phyloP scores from a whole-genome alignment of 805 yeast genomes.

The Yarrowia divulgata region DNA sequence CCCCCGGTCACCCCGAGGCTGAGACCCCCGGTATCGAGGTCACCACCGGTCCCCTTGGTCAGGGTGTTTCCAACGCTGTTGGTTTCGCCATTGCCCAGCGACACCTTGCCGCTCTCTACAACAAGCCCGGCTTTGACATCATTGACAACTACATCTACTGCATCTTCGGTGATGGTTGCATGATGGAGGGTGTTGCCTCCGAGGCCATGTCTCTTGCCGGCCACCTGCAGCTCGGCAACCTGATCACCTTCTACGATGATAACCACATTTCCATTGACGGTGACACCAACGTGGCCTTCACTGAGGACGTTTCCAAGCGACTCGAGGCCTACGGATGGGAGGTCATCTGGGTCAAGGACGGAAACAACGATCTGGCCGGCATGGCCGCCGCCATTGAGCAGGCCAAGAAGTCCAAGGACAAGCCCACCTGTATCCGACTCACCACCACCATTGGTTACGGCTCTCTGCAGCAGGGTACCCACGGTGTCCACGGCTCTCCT shows the following conservation, averaged over 20 bases:
- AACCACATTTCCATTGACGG: conserved; percentile 54
- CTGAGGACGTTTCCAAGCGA: conserved; percentile 51
- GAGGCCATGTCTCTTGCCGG: conserved; percentile 55
- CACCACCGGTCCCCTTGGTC: conserved; percentile 56
- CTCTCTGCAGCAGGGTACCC: conserved; percentile 49
- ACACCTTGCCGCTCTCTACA: conserved; percentile 51
- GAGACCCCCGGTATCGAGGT: conserved; percentile 52
- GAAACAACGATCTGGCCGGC: conserved; percentile 49
- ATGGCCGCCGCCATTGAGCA: conserved; percentile 51
- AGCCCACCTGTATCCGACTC: conserved; percentile 53
- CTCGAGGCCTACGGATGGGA: conserved; percentile 52
- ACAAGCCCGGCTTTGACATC: conserved; percentile 50
- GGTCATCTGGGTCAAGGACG: conserved; percentile 51
- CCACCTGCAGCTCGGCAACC: conserved; percentile 52
- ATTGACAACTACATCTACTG: conserved; percentile 50
- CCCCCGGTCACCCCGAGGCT: conserved; percentile 59
- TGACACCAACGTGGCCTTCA: conserved; percentile 50
- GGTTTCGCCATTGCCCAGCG: conserved; percentile 54
- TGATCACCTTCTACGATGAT: conserved; percentile 52
- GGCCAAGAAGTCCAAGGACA: conserved; percentile 48
- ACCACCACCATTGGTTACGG: conserved; percentile 52
- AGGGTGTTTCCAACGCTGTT: conserved; percentile 54
- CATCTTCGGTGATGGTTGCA: conserved; percentile 54
- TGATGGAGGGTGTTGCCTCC: conserved; percentile 54
- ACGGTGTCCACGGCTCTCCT: conserved; percentile 53